Percentiles rank a stretch among this genome's conserved stretches.
phyloP scores from a whole-genome alignment of 352 stramenopile genomes.

The Phytophthora palmivora region DNA sequence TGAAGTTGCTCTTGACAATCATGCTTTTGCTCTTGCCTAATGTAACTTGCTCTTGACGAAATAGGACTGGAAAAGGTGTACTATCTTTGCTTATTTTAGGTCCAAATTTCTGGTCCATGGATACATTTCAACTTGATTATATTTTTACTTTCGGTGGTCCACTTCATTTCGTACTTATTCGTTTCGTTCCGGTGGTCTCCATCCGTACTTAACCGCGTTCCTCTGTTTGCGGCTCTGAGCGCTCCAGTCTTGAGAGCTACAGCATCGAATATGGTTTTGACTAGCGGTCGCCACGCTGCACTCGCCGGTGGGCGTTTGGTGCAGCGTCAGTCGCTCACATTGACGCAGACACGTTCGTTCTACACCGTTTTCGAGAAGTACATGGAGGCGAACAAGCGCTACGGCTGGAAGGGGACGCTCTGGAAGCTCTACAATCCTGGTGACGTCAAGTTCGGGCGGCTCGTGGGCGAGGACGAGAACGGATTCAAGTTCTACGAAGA shows the following conservation, averaged over 20 bases:
- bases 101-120: no score
- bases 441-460: conserved; percentile 89
- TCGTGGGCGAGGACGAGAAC: conserved; percentile 84
- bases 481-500: conserved; percentile 91
- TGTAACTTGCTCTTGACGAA: no score
- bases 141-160: conserved; percentile 6
- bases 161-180: conserved; percentile 12
- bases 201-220: conserved; percentile 17
- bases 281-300: conserved; percentile 37
- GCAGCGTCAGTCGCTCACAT: conserved; percentile 7
- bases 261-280: conserved; percentile 23
- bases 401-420: conserved; percentile 78
- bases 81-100: no score
- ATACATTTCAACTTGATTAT: no score
- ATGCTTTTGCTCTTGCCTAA: no score
- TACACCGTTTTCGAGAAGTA: conserved; percentile 88
- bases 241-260: not conserved
- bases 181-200: conserved; percentile 4
- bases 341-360: conserved; percentile 71
- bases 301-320: conserved; percentile 48
- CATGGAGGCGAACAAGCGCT: conserved; percentile 80
- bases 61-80: no score
- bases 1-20: no score
- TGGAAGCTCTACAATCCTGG: conserved; percentile 91
- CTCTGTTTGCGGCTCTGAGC: conserved; percentile 26